Evolutionary conservation across 1,284 basidiomycete species (phyloP).

Genomic region (Apiotrichum mycotoxinovorans): DNA sequence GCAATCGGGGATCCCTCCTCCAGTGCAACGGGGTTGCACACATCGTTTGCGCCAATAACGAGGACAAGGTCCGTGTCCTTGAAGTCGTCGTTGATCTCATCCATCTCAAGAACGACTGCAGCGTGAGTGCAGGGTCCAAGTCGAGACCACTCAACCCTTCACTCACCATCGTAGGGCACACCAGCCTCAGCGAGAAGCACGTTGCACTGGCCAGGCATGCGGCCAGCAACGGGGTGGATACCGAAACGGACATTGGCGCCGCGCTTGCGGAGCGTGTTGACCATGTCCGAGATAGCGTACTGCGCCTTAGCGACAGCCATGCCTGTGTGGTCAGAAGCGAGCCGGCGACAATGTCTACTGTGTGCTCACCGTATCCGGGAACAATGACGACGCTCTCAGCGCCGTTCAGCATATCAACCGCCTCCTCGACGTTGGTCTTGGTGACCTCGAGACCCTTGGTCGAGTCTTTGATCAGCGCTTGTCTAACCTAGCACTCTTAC

Average conservation of each 20-base stretch:
- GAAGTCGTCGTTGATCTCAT: slow-evolving; percentile 87
- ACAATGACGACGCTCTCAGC: slow-evolving; percentile 80
- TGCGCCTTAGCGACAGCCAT: slow-evolving; percentile 88
- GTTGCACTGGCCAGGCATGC: slow-evolving; percentile 63
- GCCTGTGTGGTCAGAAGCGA: slow-evolving; percentile 10
- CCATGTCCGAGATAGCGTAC: slow-evolving; percentile 78
- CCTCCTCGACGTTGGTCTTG: slow-evolving; percentile 69
- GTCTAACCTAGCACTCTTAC: slow-evolving; percentile 1
- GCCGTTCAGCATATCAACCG: slow-evolving; percentile 68
- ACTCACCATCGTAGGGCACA: slow-evolving; percentile 78
- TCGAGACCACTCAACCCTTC: no score
- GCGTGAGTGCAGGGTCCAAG: neutral
- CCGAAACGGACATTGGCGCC: slow-evolving; percentile 63
- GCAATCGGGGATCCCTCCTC: slow-evolving; percentile 78
- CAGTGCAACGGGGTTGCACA: slow-evolving; percentile 82
- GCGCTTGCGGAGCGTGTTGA: slow-evolving; percentile 63
- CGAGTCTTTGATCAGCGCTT: slow-evolving; percentile 54
- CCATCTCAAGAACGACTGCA: slow-evolving; percentile 79
- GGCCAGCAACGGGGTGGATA: slow-evolving; percentile 47
- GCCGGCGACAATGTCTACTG: neutral
- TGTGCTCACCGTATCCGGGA: slow-evolving; percentile 67
- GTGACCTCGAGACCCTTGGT: slow-evolving; percentile 71
- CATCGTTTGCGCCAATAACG: slow-evolving; percentile 75
- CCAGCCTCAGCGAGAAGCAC: slow-evolving; percentile 79
- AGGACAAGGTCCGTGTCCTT: slow-evolving; percentile 75